A percentile compares a stretch with the other conserved stretches of the same genome.
Conservation (phyloP, 345 rosid genomes). For the Eucalyptus tenuipes region DNA sequence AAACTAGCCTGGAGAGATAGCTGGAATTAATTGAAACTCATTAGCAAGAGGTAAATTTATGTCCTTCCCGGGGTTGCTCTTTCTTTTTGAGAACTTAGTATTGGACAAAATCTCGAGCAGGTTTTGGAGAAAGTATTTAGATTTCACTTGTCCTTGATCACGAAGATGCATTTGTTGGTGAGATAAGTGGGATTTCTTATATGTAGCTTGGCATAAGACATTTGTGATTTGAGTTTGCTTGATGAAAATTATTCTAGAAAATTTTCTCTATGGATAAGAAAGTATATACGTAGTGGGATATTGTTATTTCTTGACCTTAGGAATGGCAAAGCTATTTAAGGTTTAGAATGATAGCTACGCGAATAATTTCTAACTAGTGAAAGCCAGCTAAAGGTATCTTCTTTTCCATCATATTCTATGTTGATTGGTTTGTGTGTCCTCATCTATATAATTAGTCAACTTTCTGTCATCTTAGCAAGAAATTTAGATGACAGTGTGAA, state of each 20-base stretch:
- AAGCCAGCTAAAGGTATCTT: background rate
- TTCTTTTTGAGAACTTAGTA: background rate
- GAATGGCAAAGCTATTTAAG: background rate
- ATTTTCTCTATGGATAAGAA: background rate
- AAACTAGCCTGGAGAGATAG: constrained; percentile 67
- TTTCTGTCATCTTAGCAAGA: background rate
- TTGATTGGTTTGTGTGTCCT: background rate
- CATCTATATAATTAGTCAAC: background rate
- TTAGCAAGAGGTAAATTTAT: constrained; percentile 71
- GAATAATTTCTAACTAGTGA: background rate
- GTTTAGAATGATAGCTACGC: background rate
- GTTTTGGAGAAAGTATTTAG: background rate
- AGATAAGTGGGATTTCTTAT: background rate
- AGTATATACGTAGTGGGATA: background rate
- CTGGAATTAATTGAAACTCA: constrained; percentile 94
- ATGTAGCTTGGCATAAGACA: background rate
- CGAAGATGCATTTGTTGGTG: background rate
- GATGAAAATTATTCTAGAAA: background rate
- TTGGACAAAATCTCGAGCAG: background rate
- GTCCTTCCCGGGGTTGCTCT: background rate
- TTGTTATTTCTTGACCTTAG: background rate
- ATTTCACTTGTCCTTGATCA: background rate
- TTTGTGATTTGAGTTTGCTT: background rate
- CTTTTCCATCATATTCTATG: background rate
- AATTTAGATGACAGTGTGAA: background rate